Base-by-base conservation (phyloP, 768 basidiomycete genomes). In the Naganishia onofrii region DNA sequence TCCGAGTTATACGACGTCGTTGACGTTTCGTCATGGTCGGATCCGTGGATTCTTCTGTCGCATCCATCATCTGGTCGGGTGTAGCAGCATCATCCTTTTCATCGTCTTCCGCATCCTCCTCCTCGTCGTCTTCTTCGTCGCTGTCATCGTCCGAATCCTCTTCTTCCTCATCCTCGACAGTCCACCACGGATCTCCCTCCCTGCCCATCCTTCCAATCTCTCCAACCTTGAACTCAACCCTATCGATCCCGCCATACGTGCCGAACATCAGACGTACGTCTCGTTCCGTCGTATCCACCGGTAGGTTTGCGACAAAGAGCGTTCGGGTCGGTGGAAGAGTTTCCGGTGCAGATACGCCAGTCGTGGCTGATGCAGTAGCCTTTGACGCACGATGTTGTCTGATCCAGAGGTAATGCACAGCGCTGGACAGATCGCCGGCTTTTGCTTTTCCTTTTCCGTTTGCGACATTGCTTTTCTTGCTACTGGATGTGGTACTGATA, bases 241-340 rank as follows among this genome's bases (percentile, higher is more conserved):
- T 84, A 79, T 95, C 93, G 21, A 94, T 84, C 0, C 88, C 88
- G 28, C 93, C 93, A 67, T 85, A 87, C 28, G 84, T 76, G 76
- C 88, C 88, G 83, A 94, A 94, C n/a, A 96, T 83, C 13, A 86
- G 81, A 1, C 87, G 83, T 0, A 96, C 81, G 76, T 93, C 91
- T 44, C 90, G 84, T 74, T 91, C 90, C 0, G 91, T 90, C 3
- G 91, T 87, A 78, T 95, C 92, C 67, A 92, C 88, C 1, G 94
- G 93, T 6, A 94, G 82, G 75, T 97, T 96, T 67, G 90, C 90
- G 2, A 94, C 82, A 76, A 97, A 97, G 12, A 95, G 83, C 0
- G 92, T 94, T 53, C 92, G 85, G 19, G 85, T 87, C 36, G 86
- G 78, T 73, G 85, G 70, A 53, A 65, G 44, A 21, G 44, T 31